Evolutionary conservation across 1,284 basidiomycete genomes (phyloP).

Genomic region (Phenoliferia sp.): DNA sequence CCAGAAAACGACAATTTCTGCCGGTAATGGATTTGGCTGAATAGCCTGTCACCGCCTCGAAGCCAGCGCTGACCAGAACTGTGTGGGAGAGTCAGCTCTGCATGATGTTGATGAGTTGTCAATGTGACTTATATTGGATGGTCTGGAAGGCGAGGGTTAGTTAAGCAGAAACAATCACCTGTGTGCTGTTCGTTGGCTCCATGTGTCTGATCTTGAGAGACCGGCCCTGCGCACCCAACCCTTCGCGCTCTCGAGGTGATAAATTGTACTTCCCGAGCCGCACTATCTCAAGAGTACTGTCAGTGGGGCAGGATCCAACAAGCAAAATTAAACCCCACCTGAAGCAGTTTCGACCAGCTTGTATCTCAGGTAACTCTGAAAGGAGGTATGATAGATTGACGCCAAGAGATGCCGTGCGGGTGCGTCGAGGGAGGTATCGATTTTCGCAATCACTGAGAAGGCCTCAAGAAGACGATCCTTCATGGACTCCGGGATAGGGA

Average conservation of each 20-base stretch:
- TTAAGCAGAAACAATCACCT: slow-evolving; percentile 1
- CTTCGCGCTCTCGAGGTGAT: neutral
- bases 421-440: neutral
- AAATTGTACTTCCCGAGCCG: neutral
- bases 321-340: too few relatives aligned
- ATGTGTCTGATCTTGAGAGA: too few relatives aligned
- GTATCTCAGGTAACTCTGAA: neutral
- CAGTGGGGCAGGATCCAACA: too few relatives aligned
- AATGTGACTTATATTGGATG: too few relatives aligned
- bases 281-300: too few relatives aligned
- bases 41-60: neutral
- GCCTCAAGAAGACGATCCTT: neutral
- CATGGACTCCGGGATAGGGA: neutral
- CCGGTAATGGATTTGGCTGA: neutral
- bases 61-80: neutral
- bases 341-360: neutral
- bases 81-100: too few relatives aligned
- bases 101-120: too few relatives aligned
- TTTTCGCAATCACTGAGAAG: neutral
- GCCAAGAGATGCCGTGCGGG: neutral
- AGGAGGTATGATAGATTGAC: neutral
- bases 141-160: neutral
- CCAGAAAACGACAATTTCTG: neutral
- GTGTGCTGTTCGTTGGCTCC: too few relatives aligned
- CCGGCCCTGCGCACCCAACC: too few relatives aligned